A percentile compares a stretch with the other conserved stretches of the same genome.
Conservation (phyloP, 148 eudicot genomes). For the Vaccinium vitisidaea region DNA sequence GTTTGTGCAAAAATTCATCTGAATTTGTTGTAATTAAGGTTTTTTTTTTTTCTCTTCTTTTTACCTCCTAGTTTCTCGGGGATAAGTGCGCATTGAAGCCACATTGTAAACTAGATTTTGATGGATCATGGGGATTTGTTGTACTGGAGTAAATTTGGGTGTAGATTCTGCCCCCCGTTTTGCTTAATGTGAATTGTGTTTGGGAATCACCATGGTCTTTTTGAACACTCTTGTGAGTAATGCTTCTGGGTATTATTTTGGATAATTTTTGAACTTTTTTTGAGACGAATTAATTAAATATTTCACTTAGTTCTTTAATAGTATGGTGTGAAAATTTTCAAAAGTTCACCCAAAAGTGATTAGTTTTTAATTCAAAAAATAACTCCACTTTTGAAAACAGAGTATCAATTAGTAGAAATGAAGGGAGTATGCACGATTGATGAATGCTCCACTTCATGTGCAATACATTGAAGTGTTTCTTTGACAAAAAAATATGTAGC, state of each 20-base stretch:
- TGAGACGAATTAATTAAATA: no score
- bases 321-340: no score
- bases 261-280: no score
- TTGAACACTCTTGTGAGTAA: neutral
- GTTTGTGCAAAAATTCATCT: conserved; percentile 20
- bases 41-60: neutral
- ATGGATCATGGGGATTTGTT: neutral
- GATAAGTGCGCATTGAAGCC: conserved; percentile 4
- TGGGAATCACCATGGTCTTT: neutral
- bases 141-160: conserved; percentile 1
- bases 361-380: no score
- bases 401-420: no score
- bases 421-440: no score
- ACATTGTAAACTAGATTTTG: neutral
- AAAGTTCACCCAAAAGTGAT: no score
- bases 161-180: neutral
- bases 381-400: no score
- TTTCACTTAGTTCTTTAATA: no score
- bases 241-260: neutral
- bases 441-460: no score
- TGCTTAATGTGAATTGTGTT: neutral
- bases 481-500: no score
- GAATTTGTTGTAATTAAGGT: conserved; percentile 13
- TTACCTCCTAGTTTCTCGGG: neutral
- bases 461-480: no score